These are phyloP conservation scores for Parietichytrium sp. DNA, from an alignment of 108 stramenopile genomes.

Conservation along the genomic window DNA sequence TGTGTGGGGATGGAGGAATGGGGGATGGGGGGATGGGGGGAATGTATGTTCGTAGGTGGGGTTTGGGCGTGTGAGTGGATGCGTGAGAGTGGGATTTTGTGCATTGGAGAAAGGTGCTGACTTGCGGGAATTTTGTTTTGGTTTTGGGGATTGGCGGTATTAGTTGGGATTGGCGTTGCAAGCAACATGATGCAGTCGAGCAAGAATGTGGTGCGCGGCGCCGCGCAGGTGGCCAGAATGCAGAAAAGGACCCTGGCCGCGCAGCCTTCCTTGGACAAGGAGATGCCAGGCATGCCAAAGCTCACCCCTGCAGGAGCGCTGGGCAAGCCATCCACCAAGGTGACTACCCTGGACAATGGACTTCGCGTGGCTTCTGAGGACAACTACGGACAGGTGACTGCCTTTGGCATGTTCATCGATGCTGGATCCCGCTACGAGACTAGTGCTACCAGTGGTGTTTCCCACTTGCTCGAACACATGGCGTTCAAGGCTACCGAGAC, in stretches of 20 bases:
- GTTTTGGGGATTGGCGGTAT: too few relatives aligned
- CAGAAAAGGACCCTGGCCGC: not conserved
- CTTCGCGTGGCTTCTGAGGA: constrained; percentile 82
- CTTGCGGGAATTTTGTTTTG: too few relatives aligned
- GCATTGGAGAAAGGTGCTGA: too few relatives aligned
- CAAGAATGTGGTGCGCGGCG: too few relatives aligned
- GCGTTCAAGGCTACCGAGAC: constrained; percentile 76
- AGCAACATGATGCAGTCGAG: too few relatives aligned
- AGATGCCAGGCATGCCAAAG: constrained; percentile 38
- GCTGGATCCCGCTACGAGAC: constrained; percentile 77
- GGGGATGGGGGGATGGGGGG: too few relatives aligned
- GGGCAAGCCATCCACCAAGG: constrained; percentile 62
- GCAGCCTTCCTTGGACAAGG: constrained; percentile 9
- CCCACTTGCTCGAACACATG: constrained; percentile 84
- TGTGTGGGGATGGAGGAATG: too few relatives aligned
- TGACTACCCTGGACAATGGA: constrained; percentile 77
- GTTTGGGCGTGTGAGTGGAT: too few relatives aligned
- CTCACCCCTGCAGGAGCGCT: constrained; percentile 22
- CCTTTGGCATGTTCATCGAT: constrained; percentile 71
- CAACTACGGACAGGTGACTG: constrained; percentile 72
- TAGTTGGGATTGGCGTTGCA: too few relatives aligned
- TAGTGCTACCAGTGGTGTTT: constrained; percentile 62
- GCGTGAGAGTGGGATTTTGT: too few relatives aligned
- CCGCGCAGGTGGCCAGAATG: constrained; percentile 5
- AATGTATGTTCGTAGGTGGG: too few relatives aligned